Base-by-base conservation (phyloP, 768 basidiomycete genomes). In the Tylopilus plumbeoviolaceoides region DNA sequence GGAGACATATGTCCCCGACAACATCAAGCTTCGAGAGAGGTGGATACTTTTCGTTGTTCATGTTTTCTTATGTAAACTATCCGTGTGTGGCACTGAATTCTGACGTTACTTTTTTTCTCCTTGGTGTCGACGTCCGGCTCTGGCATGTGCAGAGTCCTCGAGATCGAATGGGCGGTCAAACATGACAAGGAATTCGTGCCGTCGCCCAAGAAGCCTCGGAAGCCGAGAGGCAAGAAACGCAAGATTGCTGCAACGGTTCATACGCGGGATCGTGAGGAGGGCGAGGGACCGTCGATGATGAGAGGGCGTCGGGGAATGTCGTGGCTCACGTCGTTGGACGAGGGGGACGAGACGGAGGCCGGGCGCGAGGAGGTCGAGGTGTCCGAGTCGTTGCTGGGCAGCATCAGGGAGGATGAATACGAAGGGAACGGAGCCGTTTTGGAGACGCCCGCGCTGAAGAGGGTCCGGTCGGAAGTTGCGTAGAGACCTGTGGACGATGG, bases 1-100 rank as follows among this genome's bases (percentile, higher is more conserved):
- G 18, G 85, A 86, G 66, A 76, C 77, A 6, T 91, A 91, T 59
- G 88, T 91, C 44, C 90, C 91, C n/a, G 86, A 90, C 53, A 92
- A 93, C 63, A 68, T 81, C 70, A 91, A 89, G 68, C 77, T 93
- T 45, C 82, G 84, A 79, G 88, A 89, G 77, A 87, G 91, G 91
- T 91, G 78, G 80, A 84, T 84, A 77, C 78, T 81, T 75, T 85
- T 84, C 69, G 71, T 85, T 69, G 69, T 83, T 66, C 73, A 82
- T 69, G 78, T 85, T 66, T 84, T 83, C 65, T 71, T 83, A 67
- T 77, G 77, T 75, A 76, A 76, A 70, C 60, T 79, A 66, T 78
- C 76, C 49, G 51, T 9, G 66, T 66, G 55, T 59, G 63, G 63
- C 65, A 64, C 64, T 3, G 38, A 14, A 67, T 64, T 74, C 78